phyloP scores from a whole-genome alignment of 1,284 basidiomycete genomes.

The Austroboletus olivaceoglutinosus region DNA sequence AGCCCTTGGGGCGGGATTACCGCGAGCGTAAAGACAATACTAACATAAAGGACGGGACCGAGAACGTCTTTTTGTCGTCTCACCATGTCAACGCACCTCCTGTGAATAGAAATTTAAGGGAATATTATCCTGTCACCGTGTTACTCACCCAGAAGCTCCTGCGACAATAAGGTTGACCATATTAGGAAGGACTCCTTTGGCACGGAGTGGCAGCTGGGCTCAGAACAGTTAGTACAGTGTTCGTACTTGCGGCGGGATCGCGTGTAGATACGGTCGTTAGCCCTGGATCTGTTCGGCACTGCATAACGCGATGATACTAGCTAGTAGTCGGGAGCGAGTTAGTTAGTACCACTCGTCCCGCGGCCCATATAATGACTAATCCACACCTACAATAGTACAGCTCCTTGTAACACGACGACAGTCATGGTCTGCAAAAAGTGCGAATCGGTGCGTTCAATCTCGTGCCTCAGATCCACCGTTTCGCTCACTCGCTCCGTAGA shows the following conservation, averaged over 20 bases:
- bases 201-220: not conserved
- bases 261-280: not conserved
- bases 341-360: not conserved
- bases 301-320: not conserved
- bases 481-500: conserved; percentile 42
- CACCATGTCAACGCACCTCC: conserved; percentile 59
- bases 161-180: conserved; percentile 28
- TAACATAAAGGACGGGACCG: conserved; percentile 41
- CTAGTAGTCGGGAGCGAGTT: not conserved
- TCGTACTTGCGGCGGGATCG: not conserved
- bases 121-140: conserved; percentile 19
- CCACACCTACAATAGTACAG: not conserved
- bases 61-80: conserved; percentile 41
- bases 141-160: conserved; percentile 24
- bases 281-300: not conserved
- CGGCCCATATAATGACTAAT: conserved; percentile 17
- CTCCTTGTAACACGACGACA: conserved; percentile 10
- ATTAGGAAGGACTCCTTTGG: conserved; percentile 20
- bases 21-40: conserved; percentile 44
- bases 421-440: conserved; percentile 76
- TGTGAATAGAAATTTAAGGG: conserved; percentile 28
- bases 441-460: conserved; percentile 51
- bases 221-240: conserved; percentile 8
- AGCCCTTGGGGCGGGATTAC: conserved; percentile 21
- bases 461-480: conserved; percentile 5